Percentiles rank a stretch among this genome's conserved stretches.
Evolutionary conservation across 75 land plant genomes (phyloP).

Genomic region (Azolla pinnata): DNA sequence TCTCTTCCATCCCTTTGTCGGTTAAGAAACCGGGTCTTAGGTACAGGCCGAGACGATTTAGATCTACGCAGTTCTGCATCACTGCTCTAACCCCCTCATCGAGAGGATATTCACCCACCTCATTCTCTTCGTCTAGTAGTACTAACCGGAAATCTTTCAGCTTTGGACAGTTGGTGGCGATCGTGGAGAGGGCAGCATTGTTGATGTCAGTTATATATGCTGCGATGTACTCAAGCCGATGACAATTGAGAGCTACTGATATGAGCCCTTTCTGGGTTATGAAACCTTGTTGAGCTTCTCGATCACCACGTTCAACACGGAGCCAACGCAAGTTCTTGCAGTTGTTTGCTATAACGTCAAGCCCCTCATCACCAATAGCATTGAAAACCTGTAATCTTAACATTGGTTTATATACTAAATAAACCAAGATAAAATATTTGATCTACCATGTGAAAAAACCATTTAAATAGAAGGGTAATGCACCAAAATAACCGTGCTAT

Average conservation of each 20-base stretch:
- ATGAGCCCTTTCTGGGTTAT: slow-evolving; percentile 32
- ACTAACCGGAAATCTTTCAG: slow-evolving; percentile 29
- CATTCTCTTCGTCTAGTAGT: slow-evolving; percentile 11
- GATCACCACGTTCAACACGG: slow-evolving; percentile 29
- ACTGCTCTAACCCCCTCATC: slow-evolving; percentile 25
- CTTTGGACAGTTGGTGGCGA: slow-evolving; percentile 29
- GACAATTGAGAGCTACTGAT: slow-evolving; percentile 28
- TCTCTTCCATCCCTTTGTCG: slow-evolving; percentile 24
- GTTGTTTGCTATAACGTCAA: slow-evolving; percentile 20
- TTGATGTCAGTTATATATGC: slow-evolving; percentile 36
- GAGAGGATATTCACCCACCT: slow-evolving; percentile 23
- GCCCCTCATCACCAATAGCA: slow-evolving; percentile 31
- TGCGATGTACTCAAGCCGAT: slow-evolving; percentile 25
- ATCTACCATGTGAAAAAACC: neutral
- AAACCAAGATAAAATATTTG: neutral
- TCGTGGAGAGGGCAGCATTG: slow-evolving; percentile 24
- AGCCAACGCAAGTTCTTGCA: slow-evolving; percentile 29
- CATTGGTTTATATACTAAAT: neutral
- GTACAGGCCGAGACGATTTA: slow-evolving; percentile 31
- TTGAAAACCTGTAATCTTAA: slow-evolving; percentile 34
- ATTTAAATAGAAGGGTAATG: neutral
- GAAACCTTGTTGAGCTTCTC: slow-evolving; percentile 17
- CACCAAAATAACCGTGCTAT: neutral
- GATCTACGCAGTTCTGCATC: slow-evolving; percentile 20
- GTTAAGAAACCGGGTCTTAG: slow-evolving; percentile 29